Percentiles rank a stretch among this genome's conserved stretches.
These are phyloP conservation scores for Wickerhamiella azymoides DNA, from an alignment of 805 yeast species.

Conservation along the genomic window DNA sequence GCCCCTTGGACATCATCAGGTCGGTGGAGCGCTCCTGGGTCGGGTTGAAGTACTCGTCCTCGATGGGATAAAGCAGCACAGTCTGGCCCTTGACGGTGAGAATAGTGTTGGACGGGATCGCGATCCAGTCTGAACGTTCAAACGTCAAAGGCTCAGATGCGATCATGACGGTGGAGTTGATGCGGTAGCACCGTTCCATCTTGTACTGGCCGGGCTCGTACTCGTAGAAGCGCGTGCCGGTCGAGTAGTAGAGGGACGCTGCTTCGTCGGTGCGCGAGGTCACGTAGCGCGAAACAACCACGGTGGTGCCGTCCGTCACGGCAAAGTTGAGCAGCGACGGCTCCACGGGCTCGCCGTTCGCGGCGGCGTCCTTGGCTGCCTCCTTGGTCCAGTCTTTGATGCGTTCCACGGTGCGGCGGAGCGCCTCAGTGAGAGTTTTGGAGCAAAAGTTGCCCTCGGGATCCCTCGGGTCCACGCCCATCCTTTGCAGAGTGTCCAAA, in stretches of 20 bases:
- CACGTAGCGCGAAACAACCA: conserved; percentile 78
- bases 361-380: conserved; percentile 33
- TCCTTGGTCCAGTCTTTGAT: conserved; percentile 71
- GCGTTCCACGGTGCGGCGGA: conserved; percentile 56
- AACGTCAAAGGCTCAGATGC: conserved; percentile 95
- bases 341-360: conserved; percentile 30
- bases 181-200: conserved; percentile 86
- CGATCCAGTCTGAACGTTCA: conserved; percentile 94
- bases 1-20: conserved; percentile 80
- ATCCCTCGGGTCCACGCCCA: conserved; percentile 62
- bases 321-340: conserved; percentile 90
- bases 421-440: conserved; percentile 47
- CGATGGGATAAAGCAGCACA: conserved; percentile 78
- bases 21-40: conserved; percentile 55
- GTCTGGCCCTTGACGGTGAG: conserved; percentile 74
- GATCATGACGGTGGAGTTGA: conserved; percentile 90
- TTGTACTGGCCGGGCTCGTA: conserved; percentile 81
- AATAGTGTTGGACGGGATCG: conserved; percentile 85
- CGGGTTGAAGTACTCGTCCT: conserved; percentile 76
- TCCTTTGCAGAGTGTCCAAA: conserved; percentile 55
- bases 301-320: conserved; percentile 79
- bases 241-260: conserved; percentile 85
- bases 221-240: conserved; percentile 85
- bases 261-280: conserved; percentile 88
- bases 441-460: conserved; percentile 37